Evolutionary conservation across 1,139 yeast species (phyloP).

Genomic region (Suhomyces bribrorum): DNA sequence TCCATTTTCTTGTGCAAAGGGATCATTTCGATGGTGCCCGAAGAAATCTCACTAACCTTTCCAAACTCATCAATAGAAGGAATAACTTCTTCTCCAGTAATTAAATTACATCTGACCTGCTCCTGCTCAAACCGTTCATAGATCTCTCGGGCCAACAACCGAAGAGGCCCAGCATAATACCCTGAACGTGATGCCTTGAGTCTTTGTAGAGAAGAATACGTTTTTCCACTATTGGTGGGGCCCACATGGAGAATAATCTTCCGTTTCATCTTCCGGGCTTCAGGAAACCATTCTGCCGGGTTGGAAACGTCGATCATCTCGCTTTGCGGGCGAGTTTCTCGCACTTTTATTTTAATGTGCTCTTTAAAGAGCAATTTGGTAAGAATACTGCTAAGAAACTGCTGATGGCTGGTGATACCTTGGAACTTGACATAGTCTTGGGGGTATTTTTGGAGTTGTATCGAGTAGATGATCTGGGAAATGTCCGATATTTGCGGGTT

Average conservation of each 20-base stretch:
- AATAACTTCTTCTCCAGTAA: conserved; percentile 92
- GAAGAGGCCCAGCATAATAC: conserved; percentile 90
- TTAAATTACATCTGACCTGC: conserved; percentile 72
- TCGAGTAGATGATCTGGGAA: conserved; percentile 20
- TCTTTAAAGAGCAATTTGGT: conserved; percentile 27
- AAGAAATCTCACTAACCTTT: conserved; percentile 66
- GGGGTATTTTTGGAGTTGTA: conserved; percentile 24
- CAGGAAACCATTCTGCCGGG: conserved; percentile 89
- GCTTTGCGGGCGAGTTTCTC: conserved; percentile 16
- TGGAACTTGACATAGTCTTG: conserved; percentile 20
- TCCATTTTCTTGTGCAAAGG: conserved; percentile 69
- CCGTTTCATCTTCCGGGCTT: conserved; percentile 77
- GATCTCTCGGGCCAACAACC: conserved; percentile 88
- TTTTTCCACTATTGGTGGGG: conserved; percentile 97
- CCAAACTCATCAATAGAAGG: conserved; percentile 71
- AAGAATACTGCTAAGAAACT: conserved; percentile 24
- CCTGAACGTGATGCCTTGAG: conserved; percentile 75
- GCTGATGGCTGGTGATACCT: conserved; percentile 19
- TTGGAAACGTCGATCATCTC: conserved; percentile 54
- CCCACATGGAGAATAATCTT: conserved; percentile 90
- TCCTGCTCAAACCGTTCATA: conserved; percentile 74
- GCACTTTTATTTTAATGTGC: conserved; percentile 20
- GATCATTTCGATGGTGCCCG: conserved; percentile 95
- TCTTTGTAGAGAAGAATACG: conserved; percentile 75
- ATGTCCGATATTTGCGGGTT: conserved; percentile 32